These are phyloP conservation scores for Penicillium sp. DNA, from an alignment of 2,329 filamentous ascomycete species.

Conservation along the genomic window DNA sequence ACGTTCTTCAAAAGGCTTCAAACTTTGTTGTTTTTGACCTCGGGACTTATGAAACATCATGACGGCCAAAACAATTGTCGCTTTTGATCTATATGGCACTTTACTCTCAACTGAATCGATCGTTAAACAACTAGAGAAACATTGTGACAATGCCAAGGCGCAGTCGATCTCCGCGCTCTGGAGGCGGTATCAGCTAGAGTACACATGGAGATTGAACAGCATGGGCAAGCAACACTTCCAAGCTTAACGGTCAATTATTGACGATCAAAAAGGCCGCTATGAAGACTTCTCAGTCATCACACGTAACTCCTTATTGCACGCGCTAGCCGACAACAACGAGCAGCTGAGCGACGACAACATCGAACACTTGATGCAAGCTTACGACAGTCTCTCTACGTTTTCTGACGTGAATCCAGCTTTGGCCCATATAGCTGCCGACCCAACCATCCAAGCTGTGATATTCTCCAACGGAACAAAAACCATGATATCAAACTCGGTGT, in stretches of 20 bases:
- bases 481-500: conserved; percentile 64
- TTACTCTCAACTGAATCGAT: conserved; percentile 71
- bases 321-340: conserved; percentile 58
- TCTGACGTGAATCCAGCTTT: conserved; percentile 62
- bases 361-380: conserved; percentile 59
- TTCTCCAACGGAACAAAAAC: conserved; percentile 68
- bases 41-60: conserved; percentile 9
- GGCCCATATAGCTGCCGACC: conserved; percentile 44
- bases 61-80: conserved; percentile 52
- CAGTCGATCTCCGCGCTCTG: conserved; percentile 60
- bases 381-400: conserved; percentile 64
- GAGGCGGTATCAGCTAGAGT: conserved; percentile 71
- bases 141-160: conserved; percentile 61
- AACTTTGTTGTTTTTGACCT: background rate
- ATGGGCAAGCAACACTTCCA: conserved; percentile 58
- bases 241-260: background rate
- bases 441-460: conserved; percentile 55
- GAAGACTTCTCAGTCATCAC: conserved; percentile 65
- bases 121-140: conserved; percentile 55
- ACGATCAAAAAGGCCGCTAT: conserved; percentile 54
- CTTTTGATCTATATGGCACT: conserved; percentile 75
- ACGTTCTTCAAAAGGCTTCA: background rate
- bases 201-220: conserved; percentile 72
- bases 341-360: conserved; percentile 48
- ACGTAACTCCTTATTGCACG: conserved; percentile 61